Conservation (phyloP, 305 asterid species). For the Rubia peregrina region DNA sequence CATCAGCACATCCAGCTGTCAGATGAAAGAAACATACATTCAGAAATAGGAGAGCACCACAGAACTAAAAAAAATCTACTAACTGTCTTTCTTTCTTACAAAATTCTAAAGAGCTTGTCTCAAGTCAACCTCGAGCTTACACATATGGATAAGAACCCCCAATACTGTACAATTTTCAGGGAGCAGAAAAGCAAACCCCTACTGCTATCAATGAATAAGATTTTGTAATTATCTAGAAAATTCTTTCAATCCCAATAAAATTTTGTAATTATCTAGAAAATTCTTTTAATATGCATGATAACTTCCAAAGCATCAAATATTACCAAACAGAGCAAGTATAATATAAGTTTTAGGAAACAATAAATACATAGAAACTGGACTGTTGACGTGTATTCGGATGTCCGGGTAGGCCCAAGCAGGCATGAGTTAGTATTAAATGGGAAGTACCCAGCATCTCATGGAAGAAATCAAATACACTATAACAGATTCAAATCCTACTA, state of each 20-base stretch:
- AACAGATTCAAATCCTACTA: not conserved
- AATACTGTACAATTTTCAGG: not conserved
- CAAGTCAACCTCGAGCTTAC: not conserved
- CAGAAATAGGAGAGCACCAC: constrained; percentile 3
- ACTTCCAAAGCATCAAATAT: too few species aligned
- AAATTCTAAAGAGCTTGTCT: not conserved
- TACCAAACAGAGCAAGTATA: too few species aligned
- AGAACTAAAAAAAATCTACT: not conserved
- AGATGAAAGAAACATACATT: constrained; percentile 11
- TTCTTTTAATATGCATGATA: not conserved
- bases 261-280: too few species aligned
- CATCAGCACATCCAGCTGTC: constrained; percentile 90
- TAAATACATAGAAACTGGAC: not conserved
- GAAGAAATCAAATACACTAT: not conserved
- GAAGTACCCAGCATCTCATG: not conserved
- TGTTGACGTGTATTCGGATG: too few species aligned
- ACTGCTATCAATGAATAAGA: not conserved
- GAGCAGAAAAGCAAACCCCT: not conserved
- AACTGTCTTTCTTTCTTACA: too few species aligned
- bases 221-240: too few species aligned
- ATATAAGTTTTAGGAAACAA: not conserved
- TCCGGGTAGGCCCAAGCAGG: not conserved
- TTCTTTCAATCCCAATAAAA: not conserved
- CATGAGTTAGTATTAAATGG: not conserved
- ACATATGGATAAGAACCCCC: not conserved